Evolutionary conservation across 2,329 filamentous ascomycete species (phyloP).

Genomic region (Blastomyces percursus): DNA sequence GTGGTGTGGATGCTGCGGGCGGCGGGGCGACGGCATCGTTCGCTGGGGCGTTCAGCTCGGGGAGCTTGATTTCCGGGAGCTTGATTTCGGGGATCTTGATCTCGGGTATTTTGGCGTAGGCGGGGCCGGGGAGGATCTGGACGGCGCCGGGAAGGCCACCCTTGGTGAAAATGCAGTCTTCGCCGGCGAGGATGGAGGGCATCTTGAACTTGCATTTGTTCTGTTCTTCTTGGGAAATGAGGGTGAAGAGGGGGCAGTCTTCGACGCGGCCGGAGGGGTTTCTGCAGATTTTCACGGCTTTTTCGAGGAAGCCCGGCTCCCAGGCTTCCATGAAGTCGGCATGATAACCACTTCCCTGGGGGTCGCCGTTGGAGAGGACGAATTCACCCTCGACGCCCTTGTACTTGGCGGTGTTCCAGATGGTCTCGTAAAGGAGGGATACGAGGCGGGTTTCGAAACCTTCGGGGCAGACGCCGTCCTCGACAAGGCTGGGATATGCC

Average conservation of each 20-base stretch:
- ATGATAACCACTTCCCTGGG: conserved; percentile 62
- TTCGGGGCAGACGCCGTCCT: conserved; percentile 62
- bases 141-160: conserved; percentile 56
- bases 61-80: conserved; percentile 1
- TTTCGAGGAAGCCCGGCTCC: conserved; percentile 57
- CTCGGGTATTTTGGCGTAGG: conserved; percentile 15
- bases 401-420: conserved; percentile 64
- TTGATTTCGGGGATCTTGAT: neutral
- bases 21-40: neutral
- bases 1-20: neutral
- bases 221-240: conserved; percentile 49
- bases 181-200: conserved; percentile 44
- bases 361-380: conserved; percentile 66
- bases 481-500: conserved; percentile 66
- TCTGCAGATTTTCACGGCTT: conserved; percentile 65
- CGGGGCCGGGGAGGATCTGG: conserved; percentile 37
- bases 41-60: neutral
- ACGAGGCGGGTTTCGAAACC: conserved; percentile 58
- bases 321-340: conserved; percentile 74
- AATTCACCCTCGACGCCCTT: conserved; percentile 55
- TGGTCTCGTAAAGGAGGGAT: conserved; percentile 74
- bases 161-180: conserved; percentile 49
- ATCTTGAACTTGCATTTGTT: conserved; percentile 52
- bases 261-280: conserved; percentile 55
- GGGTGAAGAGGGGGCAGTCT: conserved; percentile 65